Base-by-base conservation (phyloP, 352 stramenopile genomes). In the Phytopythium delawarense region DNA sequence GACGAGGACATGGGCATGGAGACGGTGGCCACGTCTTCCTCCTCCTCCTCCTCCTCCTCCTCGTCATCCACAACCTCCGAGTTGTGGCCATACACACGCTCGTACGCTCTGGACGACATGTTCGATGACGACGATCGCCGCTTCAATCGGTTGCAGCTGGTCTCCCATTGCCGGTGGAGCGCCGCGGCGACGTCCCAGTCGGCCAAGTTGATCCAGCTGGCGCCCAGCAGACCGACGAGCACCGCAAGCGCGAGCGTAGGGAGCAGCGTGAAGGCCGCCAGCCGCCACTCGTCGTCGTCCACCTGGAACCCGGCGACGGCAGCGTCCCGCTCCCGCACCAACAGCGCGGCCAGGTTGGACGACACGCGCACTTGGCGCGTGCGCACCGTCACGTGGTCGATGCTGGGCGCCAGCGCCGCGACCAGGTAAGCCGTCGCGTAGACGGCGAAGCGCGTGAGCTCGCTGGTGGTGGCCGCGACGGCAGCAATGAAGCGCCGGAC, bases 321-420 rank as follows among this genome's bases (percentile, higher is more conserved):
- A 2, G 78, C 76, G 37, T 77, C 72, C 23, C 67, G 54, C 35
- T 84, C 78, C 28, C 75, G 78, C 40, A 83, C 62, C 30, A 74
- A 78, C 61, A 88, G 76, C 45, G 23, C 25, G 23, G 87, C 64
- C 55, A 88, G 83, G 37, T 77, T 72, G 18, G 53, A 60, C 12
- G 69, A 72, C 63, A 88, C 84, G 5, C 80, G 69, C 80, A 90
- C 81, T 53, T 75, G 71, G 2, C 80, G 78, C 57, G 74, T 78
- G 58, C 72, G 76, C 21, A 90, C 44, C 50, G 87, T 76, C 20
- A 88, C 66, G 28, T 73, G 67, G 62, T 89, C 76, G 21, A 68
- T 59, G 48, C 50, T 72, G 15, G 71, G 58, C 5, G 58, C 63
- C 30, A 64, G 51, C 25, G 54, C 58, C 20, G 75, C 66, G 20